Evolutionary conservation across 306 rosid species (phyloP).

Genomic region (Carpinus fangiana): DNA sequence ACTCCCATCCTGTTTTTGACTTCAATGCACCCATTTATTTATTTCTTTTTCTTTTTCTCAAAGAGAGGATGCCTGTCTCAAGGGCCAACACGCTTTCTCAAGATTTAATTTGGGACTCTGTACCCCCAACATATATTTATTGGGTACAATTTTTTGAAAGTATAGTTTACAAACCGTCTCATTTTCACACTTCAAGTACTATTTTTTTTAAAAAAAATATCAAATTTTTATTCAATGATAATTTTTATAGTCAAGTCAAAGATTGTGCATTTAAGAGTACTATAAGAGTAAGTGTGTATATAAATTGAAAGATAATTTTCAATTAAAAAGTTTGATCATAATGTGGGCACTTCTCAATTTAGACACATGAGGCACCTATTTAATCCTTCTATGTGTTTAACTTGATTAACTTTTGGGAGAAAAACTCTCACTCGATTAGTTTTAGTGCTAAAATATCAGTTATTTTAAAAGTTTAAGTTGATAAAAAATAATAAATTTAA

Average conservation of each 20-base stretch:
- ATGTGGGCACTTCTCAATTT: constrained; percentile 1
- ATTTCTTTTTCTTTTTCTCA: constrained; percentile 7
- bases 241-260: no score
- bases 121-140: constrained; percentile 30
- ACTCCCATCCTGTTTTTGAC: constrained; percentile 52
- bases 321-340: no score
- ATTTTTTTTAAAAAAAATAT: no score
- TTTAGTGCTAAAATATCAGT: background rate
- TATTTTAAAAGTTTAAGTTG: no score
- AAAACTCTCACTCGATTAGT: background rate
- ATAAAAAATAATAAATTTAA: no score
- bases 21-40: constrained; percentile 45
- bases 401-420: background rate
- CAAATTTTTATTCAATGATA: no score
- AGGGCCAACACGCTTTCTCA: constrained; percentile 55
- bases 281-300: no score
- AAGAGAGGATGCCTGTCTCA: constrained; percentile 50
- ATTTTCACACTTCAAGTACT: no score
- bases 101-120: constrained; percentile 35
- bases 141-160: background rate
- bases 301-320: no score
- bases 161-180: no score
- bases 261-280: no score
- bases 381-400: background rate
- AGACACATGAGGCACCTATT: constrained; percentile 27